Conservation (phyloP, 768 basidiomycete species). For the Pisolithus tinctorius region DNA sequence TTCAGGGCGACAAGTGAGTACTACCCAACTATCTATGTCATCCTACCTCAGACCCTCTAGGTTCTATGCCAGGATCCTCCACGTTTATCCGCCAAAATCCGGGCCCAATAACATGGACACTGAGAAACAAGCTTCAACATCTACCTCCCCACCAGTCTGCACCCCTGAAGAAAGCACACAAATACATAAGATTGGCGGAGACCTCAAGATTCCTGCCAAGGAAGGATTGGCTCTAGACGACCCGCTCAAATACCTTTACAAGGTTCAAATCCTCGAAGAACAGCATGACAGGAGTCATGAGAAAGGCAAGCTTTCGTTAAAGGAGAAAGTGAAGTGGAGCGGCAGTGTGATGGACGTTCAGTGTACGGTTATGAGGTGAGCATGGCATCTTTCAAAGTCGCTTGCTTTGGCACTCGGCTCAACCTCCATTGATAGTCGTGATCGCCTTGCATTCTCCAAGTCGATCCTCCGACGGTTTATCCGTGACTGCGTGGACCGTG, state of each 20-base stretch:
- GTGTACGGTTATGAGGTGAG: constrained; percentile 73
- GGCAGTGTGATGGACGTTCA: constrained; percentile 82
- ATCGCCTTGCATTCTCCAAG: constrained; percentile 93
- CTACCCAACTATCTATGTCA: background rate
- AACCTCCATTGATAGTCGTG: constrained; percentile 53
- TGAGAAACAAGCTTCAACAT: constrained; percentile 25
- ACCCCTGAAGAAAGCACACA: constrained; percentile 45
- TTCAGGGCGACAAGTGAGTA: constrained; percentile 80
- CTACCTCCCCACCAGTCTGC: constrained; percentile 42
- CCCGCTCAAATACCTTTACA: constrained; percentile 80
- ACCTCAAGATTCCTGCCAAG: constrained; percentile 70
- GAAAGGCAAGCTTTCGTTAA: constrained; percentile 48
- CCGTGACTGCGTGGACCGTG: constrained; percentile 90
- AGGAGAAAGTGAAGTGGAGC: constrained; percentile 58
- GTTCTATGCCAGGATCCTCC: constrained; percentile 76
- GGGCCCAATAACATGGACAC: constrained; percentile 34
- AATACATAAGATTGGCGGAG: constrained; percentile 66
- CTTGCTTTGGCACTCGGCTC: background rate
- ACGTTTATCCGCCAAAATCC: constrained; percentile 65
- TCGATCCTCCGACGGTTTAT: constrained; percentile 95
- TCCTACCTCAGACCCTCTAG: constrained; percentile 33
- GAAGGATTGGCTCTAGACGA: constrained; percentile 69
- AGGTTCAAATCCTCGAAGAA: constrained; percentile 78
- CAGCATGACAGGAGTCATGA: constrained; percentile 63
- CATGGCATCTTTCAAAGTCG: constrained; percentile 5